A percentile compares a stretch with the other conserved stretches of the same genome.
phyloP scores from a whole-genome alignment of 768 basidiomycete species.

The Lactarius tabidus region DNA sequence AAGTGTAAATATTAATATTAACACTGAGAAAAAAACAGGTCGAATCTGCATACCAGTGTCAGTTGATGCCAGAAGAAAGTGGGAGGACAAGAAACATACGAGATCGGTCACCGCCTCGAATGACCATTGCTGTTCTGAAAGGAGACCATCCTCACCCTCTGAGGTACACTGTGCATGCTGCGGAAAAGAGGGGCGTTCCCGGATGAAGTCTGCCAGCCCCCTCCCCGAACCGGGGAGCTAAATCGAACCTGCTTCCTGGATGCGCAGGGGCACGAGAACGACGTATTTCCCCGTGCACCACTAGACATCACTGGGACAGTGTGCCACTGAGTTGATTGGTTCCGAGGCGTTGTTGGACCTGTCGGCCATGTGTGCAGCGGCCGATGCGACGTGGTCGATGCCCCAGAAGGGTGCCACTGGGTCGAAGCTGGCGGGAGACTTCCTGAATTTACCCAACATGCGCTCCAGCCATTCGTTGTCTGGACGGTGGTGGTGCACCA shows the following conservation, averaged over 20 bases:
- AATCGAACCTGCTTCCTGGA: neutral
- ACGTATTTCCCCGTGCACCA: neutral
- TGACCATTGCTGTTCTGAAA: neutral
- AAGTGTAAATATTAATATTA: neutral
- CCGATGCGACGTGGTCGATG: neutral
- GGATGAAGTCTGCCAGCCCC: neutral
- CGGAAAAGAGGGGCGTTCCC: neutral
- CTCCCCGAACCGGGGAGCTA: neutral
- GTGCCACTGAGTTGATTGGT: too few species aligned
- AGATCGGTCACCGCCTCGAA: neutral
- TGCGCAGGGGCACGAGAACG: neutral
- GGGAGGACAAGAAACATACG: neutral
- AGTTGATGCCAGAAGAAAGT: neutral
- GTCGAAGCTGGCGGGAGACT: neutral
- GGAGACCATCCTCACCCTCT: neutral
- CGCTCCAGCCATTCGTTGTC: neutral
- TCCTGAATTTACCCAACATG: neutral
- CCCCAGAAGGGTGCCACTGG: neutral
- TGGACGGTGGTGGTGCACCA: neutral
- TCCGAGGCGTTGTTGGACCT: neutral
- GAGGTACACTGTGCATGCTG: neutral
- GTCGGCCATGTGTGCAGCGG: neutral
- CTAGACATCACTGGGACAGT: too few species aligned
- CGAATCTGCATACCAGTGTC: neutral
- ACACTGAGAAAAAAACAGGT: too few species aligned